phyloP scores from a whole-genome alignment of 139 green algal genomes.

The Picochlorum sp. region DNA sequence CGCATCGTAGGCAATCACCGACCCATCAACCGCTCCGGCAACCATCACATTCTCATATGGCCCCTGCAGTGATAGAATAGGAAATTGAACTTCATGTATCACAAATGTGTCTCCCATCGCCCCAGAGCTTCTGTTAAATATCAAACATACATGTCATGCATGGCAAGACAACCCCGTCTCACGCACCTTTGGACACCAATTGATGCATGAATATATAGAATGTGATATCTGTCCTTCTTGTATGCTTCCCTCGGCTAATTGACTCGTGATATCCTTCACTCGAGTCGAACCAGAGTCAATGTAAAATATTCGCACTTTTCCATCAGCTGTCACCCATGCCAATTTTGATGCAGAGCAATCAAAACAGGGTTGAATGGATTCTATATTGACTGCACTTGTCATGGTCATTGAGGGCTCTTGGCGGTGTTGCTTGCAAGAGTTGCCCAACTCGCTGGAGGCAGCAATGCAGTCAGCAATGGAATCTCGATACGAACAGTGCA shows the following conservation, averaged over 20 bases:
- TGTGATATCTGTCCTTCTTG: background rate
- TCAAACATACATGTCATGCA: too few species aligned
- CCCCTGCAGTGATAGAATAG: background rate
- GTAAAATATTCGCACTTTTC: background rate
- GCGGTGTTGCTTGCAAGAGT: too few species aligned
- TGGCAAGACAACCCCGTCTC: background rate
- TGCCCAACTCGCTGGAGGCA: too few species aligned
- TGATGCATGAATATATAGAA: background rate
- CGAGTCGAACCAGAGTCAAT: background rate
- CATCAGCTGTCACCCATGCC: background rate
- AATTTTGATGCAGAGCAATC: background rate
- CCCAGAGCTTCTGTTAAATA: too few species aligned
- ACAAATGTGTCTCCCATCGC: too few species aligned
- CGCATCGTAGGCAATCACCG: slow-evolving; percentile 11
- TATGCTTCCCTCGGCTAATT: background rate
- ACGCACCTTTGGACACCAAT: background rate
- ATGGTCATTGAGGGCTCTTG: background rate
- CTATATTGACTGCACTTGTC: slow-evolving; percentile 4
- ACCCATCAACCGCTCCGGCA: slow-evolving; percentile 5
- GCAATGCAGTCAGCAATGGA: too few species aligned
- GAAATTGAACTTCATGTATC: background rate
- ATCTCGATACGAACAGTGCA: too few species aligned
- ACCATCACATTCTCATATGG: background rate
- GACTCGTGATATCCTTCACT: background rate
- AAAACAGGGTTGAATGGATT: background rate